These are phyloP conservation scores for Bimuria novae-zelandiae DNA, from an alignment of 2,329 filamentous ascomycete species.

Conservation along the genomic window DNA sequence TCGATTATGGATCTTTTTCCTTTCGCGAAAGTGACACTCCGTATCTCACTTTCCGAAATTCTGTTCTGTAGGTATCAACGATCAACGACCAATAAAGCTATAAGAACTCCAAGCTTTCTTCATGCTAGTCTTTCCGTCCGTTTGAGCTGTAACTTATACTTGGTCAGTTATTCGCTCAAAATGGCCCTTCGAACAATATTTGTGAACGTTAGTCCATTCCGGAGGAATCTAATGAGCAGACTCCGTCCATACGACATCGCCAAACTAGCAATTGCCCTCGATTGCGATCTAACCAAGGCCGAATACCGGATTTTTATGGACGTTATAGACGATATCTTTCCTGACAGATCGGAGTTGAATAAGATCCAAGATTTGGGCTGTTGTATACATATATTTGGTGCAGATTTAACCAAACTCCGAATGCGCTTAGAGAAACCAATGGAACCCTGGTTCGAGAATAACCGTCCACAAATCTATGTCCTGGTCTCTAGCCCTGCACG, in stretches of 20 bases:
- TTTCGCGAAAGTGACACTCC: too few relatives aligned
- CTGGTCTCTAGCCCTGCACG: not conserved
- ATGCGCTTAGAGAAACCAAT: not conserved
- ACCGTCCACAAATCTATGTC: not conserved
- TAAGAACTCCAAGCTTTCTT: too few relatives aligned
- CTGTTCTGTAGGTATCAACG: too few relatives aligned
- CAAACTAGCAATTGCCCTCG: not conserved
- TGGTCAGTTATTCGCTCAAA: too few relatives aligned
- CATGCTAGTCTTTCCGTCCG: too few relatives aligned
- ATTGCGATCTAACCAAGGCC: not conserved
- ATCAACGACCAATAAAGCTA: too few relatives aligned
- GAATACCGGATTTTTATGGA: not conserved
- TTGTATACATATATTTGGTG: not conserved
- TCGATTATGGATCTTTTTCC: too few relatives aligned
- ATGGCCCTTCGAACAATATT: not conserved
- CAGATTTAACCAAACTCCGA: not conserved
- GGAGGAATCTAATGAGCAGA: not conserved
- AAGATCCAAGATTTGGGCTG: not conserved
- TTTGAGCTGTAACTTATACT: too few relatives aligned
- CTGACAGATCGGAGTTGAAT: not conserved
- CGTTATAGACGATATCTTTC: not conserved
- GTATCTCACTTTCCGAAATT: too few relatives aligned
- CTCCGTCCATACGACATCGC: not conserved
- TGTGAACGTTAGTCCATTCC: not conserved
- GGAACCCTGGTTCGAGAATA: not conserved